Percentiles rank a stretch among this genome's conserved stretches.
Conservation (phyloP, 345 rosid genomes). For the Hypericum perforatum region DNA sequence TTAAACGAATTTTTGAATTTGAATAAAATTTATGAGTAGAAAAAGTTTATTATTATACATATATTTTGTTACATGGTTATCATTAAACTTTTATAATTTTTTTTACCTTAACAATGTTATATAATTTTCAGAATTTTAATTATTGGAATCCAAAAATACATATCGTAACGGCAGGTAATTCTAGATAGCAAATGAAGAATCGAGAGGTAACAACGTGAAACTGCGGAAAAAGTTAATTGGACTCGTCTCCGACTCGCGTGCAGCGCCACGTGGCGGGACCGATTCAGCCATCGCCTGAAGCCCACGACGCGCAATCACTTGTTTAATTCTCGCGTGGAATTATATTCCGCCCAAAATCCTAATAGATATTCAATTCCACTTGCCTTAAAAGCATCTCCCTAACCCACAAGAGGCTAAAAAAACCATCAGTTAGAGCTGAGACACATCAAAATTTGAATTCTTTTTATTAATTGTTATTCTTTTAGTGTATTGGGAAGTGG, state of each 20-base stretch:
- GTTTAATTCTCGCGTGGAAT: slow-evolving; percentile 25
- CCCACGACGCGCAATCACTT: slow-evolving; percentile 5
- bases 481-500: too few species aligned
- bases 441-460: too few species aligned
- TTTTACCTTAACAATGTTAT: background rate
- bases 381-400: slow-evolving; percentile 28
- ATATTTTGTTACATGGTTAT: too few species aligned
- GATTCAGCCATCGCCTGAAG: background rate
- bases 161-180: too few species aligned
- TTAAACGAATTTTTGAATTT: too few species aligned
- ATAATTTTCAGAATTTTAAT: background rate
- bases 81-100: too few species aligned
- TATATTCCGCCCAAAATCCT: background rate
- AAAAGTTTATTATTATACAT: too few species aligned
- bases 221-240: slow-evolving; percentile 6
- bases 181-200: background rate
- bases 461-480: too few species aligned
- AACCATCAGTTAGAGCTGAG: too few species aligned
- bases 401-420: background rate
- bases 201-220: background rate
- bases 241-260: slow-evolving; percentile 20
- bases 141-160: too few species aligned
- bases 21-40: too few species aligned
- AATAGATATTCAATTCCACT: slow-evolving; percentile 17
- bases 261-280: slow-evolving; percentile 18